Percentiles rank a stretch among this genome's conserved stretches.
phyloP scores from a whole-genome alignment of 73 alveolate genomes.

The Diophrys appendiculata region DNA sequence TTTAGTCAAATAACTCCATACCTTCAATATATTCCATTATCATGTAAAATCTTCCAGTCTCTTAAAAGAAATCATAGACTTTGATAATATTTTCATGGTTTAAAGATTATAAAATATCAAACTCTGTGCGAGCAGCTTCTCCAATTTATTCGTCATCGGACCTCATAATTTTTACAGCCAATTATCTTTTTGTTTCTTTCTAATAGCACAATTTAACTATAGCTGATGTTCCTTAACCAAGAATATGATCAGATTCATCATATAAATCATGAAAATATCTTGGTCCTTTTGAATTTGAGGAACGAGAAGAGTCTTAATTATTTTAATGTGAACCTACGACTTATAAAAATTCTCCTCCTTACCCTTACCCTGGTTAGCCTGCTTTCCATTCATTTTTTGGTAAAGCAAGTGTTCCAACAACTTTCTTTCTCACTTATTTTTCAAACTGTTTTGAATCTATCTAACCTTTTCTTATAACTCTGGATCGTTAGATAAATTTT shows the following conservation, averaged over 20 bases:
- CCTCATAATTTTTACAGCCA: constrained; percentile 51
- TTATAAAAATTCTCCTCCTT: background rate
- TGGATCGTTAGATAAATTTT: no score
- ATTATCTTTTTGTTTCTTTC: constrained; percentile 11
- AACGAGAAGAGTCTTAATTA: no score
- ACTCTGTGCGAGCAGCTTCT: constrained; percentile 42
- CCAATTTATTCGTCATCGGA: constrained; percentile 35
- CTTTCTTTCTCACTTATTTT: background rate
- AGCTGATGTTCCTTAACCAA: background rate
- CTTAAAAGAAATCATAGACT: constrained; percentile 17
- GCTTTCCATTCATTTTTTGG: background rate
- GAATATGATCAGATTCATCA: background rate
- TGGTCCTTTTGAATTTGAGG: no score
- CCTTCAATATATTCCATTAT: constrained; percentile 50
- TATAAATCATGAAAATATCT: background rate
- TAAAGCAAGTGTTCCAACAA: background rate
- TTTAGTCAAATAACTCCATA: constrained; percentile 34
- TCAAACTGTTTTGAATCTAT: no score
- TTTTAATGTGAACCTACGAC: no score
- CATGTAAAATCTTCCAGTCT: constrained; percentile 3
- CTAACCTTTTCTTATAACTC: no score
- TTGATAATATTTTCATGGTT: constrained; percentile 33
- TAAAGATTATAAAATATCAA: constrained; percentile 18
- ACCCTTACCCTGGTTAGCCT: background rate
- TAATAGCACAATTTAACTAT: background rate